Base-by-base conservation (phyloP, 768 basidiomycete genomes). In the Coprinopsis cinerea region DNA sequence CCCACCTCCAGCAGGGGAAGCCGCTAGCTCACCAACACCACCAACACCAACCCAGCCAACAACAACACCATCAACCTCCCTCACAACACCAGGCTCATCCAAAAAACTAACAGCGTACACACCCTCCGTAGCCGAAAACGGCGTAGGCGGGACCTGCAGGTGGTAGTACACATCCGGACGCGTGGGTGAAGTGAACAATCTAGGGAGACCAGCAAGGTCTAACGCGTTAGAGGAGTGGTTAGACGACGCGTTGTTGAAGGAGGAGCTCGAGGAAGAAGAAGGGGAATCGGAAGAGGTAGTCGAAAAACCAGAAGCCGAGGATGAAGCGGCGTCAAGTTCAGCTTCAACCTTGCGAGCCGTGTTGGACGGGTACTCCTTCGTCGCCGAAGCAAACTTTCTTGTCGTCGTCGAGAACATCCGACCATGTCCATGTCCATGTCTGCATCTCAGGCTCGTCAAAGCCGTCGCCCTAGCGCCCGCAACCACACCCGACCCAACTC, bases 161-260 rank as follows among this genome's bases (percentile, higher is more conserved):
- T 89, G 86, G 66, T 88, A 89, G 59, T 78, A 88, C 1, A 90
- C 63, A 60, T 81, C 83, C 15, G 81, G 74, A 11, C 85, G 75
- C 44, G 72, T 67, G 1, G 84, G 78, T 61, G 88, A 86, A 6
- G 74, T 35, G 45, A 66, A 66, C n/a, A 51, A n/a, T 9, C 32
- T 51, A 11, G 41, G 10, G 11, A 17, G 9, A 40, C 10, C 18
- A 18, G 10, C 37, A 40, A 18, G 18, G n/a, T n/a, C n/a, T n/a
- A n/a, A n/a, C n/a, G n/a, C n/a, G n/a, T n/a, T n/a, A n/a, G n/a
- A n/a, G n/a, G n/a, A n/a, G n/a, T n/a, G n/a, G n/a, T n/a, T n/a
- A n/a, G n/a, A n/a, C n/a, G n/a, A n/a, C n/a, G n/a, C n/a, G n/a
- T n/a, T n/a, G n/a, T n/a, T n/a, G n/a, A n/a, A n/a, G n/a, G 15